Conservation (phyloP, 345 rosid species). For the Cardamine resedifolia region DNA sequence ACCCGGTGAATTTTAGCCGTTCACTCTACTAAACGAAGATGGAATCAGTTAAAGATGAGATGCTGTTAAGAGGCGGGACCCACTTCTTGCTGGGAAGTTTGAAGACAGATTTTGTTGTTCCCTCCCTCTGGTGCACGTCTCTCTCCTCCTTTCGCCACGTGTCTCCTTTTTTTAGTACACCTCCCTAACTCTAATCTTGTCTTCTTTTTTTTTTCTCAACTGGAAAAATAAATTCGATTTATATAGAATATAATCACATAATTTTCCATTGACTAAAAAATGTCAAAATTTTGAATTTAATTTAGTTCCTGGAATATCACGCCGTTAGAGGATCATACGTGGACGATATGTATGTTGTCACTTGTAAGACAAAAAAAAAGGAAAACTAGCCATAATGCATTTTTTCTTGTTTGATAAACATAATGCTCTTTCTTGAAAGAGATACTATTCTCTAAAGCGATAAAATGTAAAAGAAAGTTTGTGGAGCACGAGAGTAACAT, state of each 20-base stretch:
- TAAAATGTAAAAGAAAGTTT: not conserved
- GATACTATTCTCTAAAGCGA: no score
- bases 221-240: not conserved
- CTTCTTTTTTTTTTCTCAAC: not conserved
- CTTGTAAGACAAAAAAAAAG: not conserved
- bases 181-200: not conserved
- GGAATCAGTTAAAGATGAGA: conserved; percentile 43
- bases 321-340: conserved; percentile 15
- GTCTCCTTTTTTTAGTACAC: conserved; percentile 2
- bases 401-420: no score
- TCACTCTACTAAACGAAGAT: conserved; percentile 40
- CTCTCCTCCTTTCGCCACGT: conserved; percentile 41
- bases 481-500: conserved; percentile 20
- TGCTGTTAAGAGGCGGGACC: conserved; percentile 34
- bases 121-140: conserved; percentile 52
- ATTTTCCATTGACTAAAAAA: not conserved
- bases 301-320: not conserved
- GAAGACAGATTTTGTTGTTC: conserved; percentile 48
- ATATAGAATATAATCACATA: not conserved
- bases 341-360: conserved; percentile 14
- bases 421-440: not conserved
- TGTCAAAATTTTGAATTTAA: not conserved
- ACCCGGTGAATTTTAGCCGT: conserved; percentile 23
- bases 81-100: conserved; percentile 48
- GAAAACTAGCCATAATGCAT: no score